Percentiles rank a stretch among this genome's conserved stretches.
Conservation (phyloP, 768 basidiomycete genomes). For the Psilocybe cubensis region DNA sequence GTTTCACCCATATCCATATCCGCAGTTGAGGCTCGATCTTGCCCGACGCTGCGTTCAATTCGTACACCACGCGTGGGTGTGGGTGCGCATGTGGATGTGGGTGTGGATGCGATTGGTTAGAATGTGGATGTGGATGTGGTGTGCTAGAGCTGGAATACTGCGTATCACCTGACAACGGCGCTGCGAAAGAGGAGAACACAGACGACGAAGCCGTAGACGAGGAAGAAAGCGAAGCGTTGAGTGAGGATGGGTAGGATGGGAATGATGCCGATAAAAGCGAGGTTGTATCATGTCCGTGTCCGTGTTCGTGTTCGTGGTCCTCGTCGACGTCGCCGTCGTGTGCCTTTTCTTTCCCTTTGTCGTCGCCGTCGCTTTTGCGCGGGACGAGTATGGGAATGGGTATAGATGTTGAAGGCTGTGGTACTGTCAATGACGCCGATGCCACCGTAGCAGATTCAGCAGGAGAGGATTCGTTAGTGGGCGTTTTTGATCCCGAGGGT, state of each 20-base stretch:
- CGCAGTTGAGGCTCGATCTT: conserved; percentile 61
- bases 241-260: no score
- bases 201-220: no score
- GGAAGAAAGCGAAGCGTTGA: no score
- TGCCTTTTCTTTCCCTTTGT: background rate
- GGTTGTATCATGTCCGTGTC: background rate
- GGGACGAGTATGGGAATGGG: no score
- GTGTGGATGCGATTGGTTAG: no score
- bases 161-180: no score
- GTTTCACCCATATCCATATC: conserved; percentile 46
- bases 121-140: no score
- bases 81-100: conserved; percentile 5
- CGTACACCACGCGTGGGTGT: conserved; percentile 51
- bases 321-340: background rate
- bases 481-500: no score
- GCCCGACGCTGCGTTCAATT: conserved; percentile 51
- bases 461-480: background rate
- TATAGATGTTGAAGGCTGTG: background rate
- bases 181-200: no score
- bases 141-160: no score
- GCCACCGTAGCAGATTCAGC: background rate
- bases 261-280: no score
- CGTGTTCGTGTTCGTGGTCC: background rate
- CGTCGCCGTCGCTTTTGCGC: background rate
- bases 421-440: no score